Evolutionary conservation across 805 yeast genomes (phyloP), one percentile per base, ranked within the genome.

Genomic region (Citeromyces matritensis): DNA sequence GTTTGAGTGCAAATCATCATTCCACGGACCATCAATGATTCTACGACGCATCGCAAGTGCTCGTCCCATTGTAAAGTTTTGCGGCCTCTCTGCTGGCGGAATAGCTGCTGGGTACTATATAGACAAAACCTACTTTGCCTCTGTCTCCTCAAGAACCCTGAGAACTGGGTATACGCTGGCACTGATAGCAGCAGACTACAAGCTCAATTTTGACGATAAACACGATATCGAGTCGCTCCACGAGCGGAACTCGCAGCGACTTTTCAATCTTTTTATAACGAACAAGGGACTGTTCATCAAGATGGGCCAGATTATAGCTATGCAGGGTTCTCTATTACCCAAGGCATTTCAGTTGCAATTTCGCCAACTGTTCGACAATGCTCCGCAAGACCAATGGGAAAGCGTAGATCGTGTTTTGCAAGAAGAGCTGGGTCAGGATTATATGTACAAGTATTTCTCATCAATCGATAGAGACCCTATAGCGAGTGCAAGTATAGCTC

Each of bases 401-500:
- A 42, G 47, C 2, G 53, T 65, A 11, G 69, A 73, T 33, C 32
- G 37, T 3, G 52, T 59, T 2, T 47, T 73, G 35, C 43, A 38
- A 10, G 40, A 38, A 11, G 62, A 60, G 30, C 40, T 65, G 28
- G 77, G 77, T 5, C 30, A 34, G 1, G 40, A 60, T 39, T 69
- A 67, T 45, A 48, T 46, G 27, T 41, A 50, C 8, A 26, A 56
- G 1, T 17, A 17, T 17, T 73, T 73, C 40, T 48, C 49, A 1
- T 37, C 38, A 6, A 55, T 80, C 25, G 76, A 73, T 23, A 68
- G 63, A 37, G 42, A 30, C 1, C 82, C 88, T 1, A 55, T 77
- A 11, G 91, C 88, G 2, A 71, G 82, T 47, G 93, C 88, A 0
- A 71, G 79, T 29, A 63, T 76, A 38, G 84, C 83, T 0, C 85